Conservation (phyloP, 305 asterid species). For the Fraxinus floribunda region DNA sequence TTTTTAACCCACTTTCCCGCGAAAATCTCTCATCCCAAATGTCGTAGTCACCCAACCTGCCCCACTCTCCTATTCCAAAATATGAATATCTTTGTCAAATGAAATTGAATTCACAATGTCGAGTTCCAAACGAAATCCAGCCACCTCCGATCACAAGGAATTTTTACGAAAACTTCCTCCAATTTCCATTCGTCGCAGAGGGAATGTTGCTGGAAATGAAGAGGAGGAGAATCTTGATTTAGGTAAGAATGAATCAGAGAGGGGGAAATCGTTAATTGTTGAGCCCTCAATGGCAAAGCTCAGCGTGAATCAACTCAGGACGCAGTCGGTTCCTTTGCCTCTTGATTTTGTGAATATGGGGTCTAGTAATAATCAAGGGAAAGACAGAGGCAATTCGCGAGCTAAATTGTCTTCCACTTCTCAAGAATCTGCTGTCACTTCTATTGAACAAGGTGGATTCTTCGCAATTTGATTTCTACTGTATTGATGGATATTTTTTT, state of each 20-base stretch:
- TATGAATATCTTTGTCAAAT: constrained; percentile 30
- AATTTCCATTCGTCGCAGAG: constrained; percentile 47
- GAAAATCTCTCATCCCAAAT: constrained; percentile 53
- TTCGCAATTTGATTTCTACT: neutral
- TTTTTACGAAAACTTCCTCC: constrained; percentile 58
- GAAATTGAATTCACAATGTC: constrained; percentile 35
- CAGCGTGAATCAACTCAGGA: constrained; percentile 76
- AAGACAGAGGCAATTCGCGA: constrained; percentile 21
- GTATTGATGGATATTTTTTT: neutral
- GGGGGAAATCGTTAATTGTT: constrained; percentile 37
- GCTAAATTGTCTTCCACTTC: constrained; percentile 28
- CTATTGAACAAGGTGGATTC: constrained; percentile 53
- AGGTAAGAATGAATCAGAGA: constrained; percentile 19
- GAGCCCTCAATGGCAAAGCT: constrained; percentile 43
- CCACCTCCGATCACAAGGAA: constrained; percentile 27
- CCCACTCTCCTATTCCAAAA: constrained; percentile 14
- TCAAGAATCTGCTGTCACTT: constrained; percentile 32
- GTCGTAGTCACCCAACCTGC: constrained; percentile 3
- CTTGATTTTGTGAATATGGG: constrained; percentile 30
- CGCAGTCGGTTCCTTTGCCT: constrained; percentile 59
- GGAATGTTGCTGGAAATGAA: constrained; percentile 8
- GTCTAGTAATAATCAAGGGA: constrained; percentile 8
- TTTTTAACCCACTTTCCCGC: constrained; percentile 63
- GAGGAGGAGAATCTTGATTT: constrained; percentile 30
- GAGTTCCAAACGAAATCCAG: constrained; percentile 31